Evolutionary conservation across 257 asterid genomes (phyloP).

Genomic region (Salvia rosmarinus): DNA sequence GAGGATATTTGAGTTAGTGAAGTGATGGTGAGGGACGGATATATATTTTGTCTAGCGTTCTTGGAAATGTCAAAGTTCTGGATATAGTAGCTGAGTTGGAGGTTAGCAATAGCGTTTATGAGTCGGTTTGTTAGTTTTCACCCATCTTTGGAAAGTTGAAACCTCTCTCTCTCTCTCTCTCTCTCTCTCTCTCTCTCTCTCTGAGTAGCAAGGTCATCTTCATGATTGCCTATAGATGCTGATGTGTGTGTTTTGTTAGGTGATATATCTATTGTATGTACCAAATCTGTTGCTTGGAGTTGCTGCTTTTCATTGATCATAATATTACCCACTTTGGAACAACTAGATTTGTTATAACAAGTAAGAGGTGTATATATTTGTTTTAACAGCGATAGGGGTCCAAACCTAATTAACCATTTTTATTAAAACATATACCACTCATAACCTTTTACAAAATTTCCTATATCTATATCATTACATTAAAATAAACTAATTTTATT

Average conservation of each 20-base stretch:
- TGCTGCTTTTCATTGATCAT: neutral
- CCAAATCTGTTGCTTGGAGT: neutral
- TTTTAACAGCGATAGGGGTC: no score
- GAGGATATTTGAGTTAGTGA: neutral
- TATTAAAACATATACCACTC: no score
- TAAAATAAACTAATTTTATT: no score
- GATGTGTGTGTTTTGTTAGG: neutral
- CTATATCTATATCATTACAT: no score
- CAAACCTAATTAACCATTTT: no score
- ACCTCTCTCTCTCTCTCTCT: neutral
- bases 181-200: neutral
- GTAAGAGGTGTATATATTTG: no score
- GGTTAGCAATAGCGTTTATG: neutral
- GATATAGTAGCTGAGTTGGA: neutral
- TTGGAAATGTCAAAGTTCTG: neutral
- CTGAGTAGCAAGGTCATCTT: no score
- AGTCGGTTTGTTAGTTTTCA: neutral
- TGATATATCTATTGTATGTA: no score
- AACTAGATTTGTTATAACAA: neutral
- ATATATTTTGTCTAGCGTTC: neutral
- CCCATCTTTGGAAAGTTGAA: neutral
- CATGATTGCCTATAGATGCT: no score
- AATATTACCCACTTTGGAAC: neutral
- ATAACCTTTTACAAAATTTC: no score
- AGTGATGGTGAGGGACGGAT: constrained; percentile 2